phyloP scores from a whole-genome alignment of 1,284 basidiomycete species.

The Moesziomyces sp. region DNA sequence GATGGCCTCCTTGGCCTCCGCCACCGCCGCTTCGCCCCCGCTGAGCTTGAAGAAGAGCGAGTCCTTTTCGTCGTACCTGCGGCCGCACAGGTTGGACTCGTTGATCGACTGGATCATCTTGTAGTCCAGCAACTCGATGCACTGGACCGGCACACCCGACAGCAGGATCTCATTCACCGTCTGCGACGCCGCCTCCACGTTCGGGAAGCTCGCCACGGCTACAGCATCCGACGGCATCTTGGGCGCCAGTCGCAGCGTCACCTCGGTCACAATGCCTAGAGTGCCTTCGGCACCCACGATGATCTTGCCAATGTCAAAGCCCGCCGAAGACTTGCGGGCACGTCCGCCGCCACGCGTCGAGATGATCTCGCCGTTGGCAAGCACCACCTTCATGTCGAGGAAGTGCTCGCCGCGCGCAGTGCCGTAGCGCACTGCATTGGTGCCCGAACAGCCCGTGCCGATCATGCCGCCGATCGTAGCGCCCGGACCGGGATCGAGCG shows the following conservation, averaged over 20 bases:
- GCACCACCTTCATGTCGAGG: conserved; percentile 71
- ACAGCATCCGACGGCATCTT: conserved; percentile 76
- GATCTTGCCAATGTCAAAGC: conserved; percentile 88
- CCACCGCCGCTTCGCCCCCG: conserved; percentile 40
- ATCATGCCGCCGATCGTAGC: conserved; percentile 94
- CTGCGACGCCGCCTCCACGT: conserved; percentile 73
- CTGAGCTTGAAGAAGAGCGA: conserved; percentile 57
- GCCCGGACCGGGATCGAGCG: conserved; percentile 73
- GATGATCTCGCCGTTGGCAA: conserved; percentile 90
- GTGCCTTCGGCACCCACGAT: conserved; percentile 97
- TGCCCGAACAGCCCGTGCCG: conserved; percentile 73
- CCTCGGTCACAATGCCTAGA: conserved; percentile 89
- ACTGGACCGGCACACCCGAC: conserved; percentile 73
- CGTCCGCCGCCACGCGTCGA: conserved; percentile 77
- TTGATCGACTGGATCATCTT: conserved; percentile 65
- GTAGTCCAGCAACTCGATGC: conserved; percentile 59
- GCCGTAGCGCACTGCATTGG: conserved; percentile 88
- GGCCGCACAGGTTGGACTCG: conserved; percentile 65
- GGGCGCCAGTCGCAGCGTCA: conserved; percentile 83
- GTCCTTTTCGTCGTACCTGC: conserved; percentile 44
- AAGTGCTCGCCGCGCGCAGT: conserved; percentile 76
- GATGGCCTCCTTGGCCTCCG: conserved; percentile 64
- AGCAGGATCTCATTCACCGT: conserved; percentile 77
- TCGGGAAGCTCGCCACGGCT: conserved; percentile 71
- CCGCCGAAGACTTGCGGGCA: conserved; percentile 87